Base-by-base conservation (phyloP, 2,329 filamentous ascomycete species). In the Zymoseptoria pseudotritici region DNA sequence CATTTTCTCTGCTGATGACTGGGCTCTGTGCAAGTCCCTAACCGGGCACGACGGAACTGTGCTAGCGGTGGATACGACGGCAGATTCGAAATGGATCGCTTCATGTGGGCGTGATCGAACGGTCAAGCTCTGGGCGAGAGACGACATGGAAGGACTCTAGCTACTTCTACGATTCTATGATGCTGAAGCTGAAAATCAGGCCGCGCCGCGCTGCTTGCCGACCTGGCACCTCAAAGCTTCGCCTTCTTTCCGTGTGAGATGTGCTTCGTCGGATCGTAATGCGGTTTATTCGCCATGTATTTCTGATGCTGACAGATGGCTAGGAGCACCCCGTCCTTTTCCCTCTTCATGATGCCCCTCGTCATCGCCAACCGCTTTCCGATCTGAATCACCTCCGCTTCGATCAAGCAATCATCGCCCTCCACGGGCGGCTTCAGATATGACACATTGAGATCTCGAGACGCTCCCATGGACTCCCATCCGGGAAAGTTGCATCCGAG, bases 1-100 rank as follows among this genome's bases (percentile, higher is more conserved):
- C 72, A 83, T 99, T 66, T 97, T 95, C 76, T 96, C 91, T 6
- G 91, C 91, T 2, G 94, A 99, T 73, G 93, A 99, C 76, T 99
- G 94, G 92, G 87, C 89, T 0, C 77, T 96, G 60, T 86, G 92
- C 62, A 95, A 96, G 76, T 90, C 87, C 17, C 78, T 99, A 60
- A 90, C 87, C 67, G 94, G 92, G 0, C 94, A 99, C 75, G 91
- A 91, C 1, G 92, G 91, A 2, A 94, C 95, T 50, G 92, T 99
- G 10, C 84, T 95, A 56, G 95, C 91, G 67, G 88, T 91, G 11
- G 94, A 99, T 77, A 85, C 96, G 57, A 95, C 89, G 70, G 81
- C 82, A 64, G 90, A 97, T 74, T 89, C 87, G 8, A 88, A 82
- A 71, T 99, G 91, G 90, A 96, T 99, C 74, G 89, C 93, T 22